Percentiles rank a stretch among this genome's conserved stretches.
phyloP scores from a whole-genome alignment of 352 stramenopile genomes.

The Elongisporangium anandrum region DNA sequence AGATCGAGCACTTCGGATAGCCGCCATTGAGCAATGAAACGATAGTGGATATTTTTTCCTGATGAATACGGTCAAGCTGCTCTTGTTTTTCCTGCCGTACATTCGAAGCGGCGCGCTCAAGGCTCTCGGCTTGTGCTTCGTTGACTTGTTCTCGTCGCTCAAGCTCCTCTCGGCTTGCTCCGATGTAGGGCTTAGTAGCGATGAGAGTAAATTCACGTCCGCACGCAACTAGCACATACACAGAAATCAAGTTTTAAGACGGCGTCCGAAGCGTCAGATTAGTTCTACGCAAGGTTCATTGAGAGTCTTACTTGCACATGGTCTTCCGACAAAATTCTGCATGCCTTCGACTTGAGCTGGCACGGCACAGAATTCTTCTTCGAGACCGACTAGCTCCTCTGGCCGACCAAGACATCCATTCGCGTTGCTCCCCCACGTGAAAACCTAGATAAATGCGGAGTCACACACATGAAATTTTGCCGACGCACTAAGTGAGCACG shows the following conservation, averaged over 20 bases:
- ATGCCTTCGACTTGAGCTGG: constrained; percentile 72
- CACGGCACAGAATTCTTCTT: constrained; percentile 81
- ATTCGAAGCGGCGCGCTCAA: constrained; percentile 42
- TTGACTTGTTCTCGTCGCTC: constrained; percentile 38
- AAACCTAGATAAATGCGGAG: constrained; percentile 49
- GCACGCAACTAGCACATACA: constrained; percentile 90
- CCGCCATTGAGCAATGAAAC: constrained; percentile 43
- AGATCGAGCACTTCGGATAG: constrained; percentile 67
- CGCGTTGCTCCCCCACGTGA: constrained; percentile 92
- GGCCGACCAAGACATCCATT: constrained; percentile 86
- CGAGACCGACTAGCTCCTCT: constrained; percentile 58
- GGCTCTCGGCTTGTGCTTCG: constrained; percentile 31
- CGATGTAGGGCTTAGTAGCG: constrained; percentile 92
- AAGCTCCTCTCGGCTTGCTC: constrained; percentile 66
- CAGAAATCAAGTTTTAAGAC: no score
- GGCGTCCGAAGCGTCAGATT: neutral
- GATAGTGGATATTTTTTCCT: constrained; percentile 35
- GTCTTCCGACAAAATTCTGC: constrained; percentile 57
- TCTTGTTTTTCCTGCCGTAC: constrained; percentile 33
- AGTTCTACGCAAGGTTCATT: neutral
- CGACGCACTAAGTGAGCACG: neutral
- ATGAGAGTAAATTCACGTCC: constrained; percentile 91
- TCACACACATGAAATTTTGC: no score
- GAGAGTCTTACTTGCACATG: constrained; percentile 52
- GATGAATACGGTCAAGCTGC: constrained; percentile 41